Base-by-base conservation (phyloP, 148 eudicot genomes). In the Vaccinium myrtillus region DNA sequence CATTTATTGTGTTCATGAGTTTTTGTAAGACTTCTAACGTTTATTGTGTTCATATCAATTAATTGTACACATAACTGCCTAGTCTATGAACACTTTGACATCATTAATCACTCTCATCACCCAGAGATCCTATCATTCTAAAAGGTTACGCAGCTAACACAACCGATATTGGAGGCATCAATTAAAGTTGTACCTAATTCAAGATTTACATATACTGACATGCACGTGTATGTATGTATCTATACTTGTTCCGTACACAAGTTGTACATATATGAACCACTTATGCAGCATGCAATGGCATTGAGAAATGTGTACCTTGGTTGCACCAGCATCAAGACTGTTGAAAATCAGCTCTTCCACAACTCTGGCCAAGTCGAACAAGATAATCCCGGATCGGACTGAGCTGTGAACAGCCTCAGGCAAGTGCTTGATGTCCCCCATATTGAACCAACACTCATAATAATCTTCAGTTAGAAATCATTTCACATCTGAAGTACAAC, bases 321-420 rank as follows among this genome's bases (percentile, higher is more conserved):
- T 92, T 80, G 99, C 93, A 80, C 98, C 94, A 51, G 99, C 98
- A 87, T 97, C 99, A 56, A 97, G 93, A 82, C 99, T 97, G 90
- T 97, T 97, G 85, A 90, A 94, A 58, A 97, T 87, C 79, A 97
- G 93, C 90, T 97, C 99, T 89, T 97, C 99, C 71, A 97, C 98
- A 85, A 95, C 90, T 80, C 93, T 92, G 16, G 93, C 85, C 83
- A 97, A 84, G 85, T 91, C 93, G 76, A 87, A 90, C 81, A 97
- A 81, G 83, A 97, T 87, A 78, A 90, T 85, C 23, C 98, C 98
- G 0, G 99, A 97, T 14, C 99, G 98, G 88, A 97, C 89, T 3
- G 93, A 89, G 87, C 95, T 90, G 54, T 83, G 91, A 77, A 92
- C 90, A 50, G 86, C 80, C 87, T 91, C 92, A 21, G 98, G 89